phyloP scores from a whole-genome alignment of 495 filamentous ascomycete species.

The Aspergillus diversus region DNA sequence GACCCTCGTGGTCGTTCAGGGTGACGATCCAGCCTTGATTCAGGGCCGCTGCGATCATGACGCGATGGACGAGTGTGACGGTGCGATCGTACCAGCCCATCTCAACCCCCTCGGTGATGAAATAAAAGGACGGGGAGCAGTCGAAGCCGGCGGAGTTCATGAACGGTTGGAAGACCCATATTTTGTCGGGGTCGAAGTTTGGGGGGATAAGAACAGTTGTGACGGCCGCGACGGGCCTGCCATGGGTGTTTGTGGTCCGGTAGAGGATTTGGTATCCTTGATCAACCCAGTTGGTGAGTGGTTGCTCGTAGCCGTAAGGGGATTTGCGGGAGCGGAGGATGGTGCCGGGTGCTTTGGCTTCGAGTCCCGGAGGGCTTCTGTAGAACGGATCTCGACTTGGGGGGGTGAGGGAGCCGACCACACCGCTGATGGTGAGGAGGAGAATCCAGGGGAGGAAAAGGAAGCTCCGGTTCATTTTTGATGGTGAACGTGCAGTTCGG shows the following conservation, averaged over 20 bases:
- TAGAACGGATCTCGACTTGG: slow-evolving; percentile 10
- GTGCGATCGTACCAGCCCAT: neutral
- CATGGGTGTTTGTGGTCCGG: slow-evolving; percentile 15
- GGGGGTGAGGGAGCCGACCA: neutral
- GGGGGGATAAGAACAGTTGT: slow-evolving; percentile 28
- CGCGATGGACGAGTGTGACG: slow-evolving; percentile 4
- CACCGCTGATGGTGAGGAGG: neutral
- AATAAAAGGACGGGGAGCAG: slow-evolving; percentile 28
- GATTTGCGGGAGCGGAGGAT: slow-evolving; percentile 1
- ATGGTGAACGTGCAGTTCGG: neutral
- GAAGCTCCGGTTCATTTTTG: neutral
- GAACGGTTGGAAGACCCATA: slow-evolving; percentile 25
- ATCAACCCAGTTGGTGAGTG: neutral
- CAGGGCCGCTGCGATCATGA: slow-evolving; percentile 20
- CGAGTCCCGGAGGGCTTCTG: neutral
- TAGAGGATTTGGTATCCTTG: slow-evolving; percentile 12
- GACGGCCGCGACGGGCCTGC: slow-evolving; percentile 22
- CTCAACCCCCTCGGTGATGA: slow-evolving; percentile 5
- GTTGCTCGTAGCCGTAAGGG: slow-evolving; percentile 2
- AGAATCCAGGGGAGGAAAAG: neutral
- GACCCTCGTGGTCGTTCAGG: slow-evolving; percentile 31
- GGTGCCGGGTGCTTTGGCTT: neutral
- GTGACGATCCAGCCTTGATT: slow-evolving; percentile 30
- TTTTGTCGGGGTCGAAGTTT: slow-evolving; percentile 25
- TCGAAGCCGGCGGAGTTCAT: slow-evolving; percentile 25